Evolutionary conservation across 164 flowering plant genomes (phyloP).

Genomic region (Litsea cubeba): DNA sequence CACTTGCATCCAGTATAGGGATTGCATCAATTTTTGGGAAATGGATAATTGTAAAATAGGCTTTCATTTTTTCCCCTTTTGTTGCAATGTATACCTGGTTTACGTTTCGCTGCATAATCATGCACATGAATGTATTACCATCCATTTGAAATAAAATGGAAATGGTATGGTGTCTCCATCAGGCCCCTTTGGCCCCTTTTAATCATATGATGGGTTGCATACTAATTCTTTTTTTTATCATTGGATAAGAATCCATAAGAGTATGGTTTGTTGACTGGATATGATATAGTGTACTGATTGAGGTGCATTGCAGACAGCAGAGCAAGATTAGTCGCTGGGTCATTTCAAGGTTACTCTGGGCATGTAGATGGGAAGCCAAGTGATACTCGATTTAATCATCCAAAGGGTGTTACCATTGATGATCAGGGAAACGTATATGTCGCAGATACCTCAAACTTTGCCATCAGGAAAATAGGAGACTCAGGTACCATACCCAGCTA

Average conservation of each 20-base stretch:
- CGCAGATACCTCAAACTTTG: slow-evolving; percentile 85
- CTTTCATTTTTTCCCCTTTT: background rate
- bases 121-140: background rate
- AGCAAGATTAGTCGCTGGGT: slow-evolving; percentile 94
- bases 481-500: slow-evolving; percentile 41
- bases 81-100: background rate
- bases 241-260: background rate
- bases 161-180: background rate
- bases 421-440: slow-evolving; percentile 93
- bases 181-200: background rate
- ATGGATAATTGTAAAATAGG: background rate
- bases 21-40: background rate
- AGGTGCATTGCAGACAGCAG: slow-evolving; percentile 74
- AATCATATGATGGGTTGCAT: background rate
- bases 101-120: background rate
- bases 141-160: background rate
- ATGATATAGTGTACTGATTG: slow-evolving; percentile 1
- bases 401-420: slow-evolving; percentile 91
- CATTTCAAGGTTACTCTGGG: slow-evolving; percentile 87
- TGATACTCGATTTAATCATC: slow-evolving; percentile 92
- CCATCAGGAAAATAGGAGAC: slow-evolving; percentile 94
- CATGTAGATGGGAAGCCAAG: slow-evolving; percentile 97
- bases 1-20: background rate
- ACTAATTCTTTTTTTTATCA: background rate
- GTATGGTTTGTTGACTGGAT: background rate